Conservation (phyloP, 225 moss, liverwort and hornwort species). For the Marchantia polymorpha region DNA sequence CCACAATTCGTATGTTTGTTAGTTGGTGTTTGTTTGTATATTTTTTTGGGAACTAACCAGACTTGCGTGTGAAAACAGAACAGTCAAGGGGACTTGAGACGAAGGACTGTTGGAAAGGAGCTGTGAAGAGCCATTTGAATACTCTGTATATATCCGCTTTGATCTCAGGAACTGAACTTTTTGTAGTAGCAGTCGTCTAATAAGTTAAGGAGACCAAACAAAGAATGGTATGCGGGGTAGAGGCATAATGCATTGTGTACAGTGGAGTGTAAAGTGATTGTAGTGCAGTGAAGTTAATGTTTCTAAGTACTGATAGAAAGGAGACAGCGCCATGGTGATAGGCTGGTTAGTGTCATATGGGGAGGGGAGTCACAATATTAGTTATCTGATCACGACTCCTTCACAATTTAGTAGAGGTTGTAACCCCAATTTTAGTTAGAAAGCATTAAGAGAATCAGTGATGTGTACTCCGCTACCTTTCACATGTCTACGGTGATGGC, state of each 20-base stretch:
- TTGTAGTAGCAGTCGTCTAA: constrained; percentile 1
- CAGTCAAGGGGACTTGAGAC: neutral
- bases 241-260: neutral
- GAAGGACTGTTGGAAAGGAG: neutral
- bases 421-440: neutral
- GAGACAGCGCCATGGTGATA: neutral
- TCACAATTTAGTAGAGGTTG: neutral
- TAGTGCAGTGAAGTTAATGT: neutral
- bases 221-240: neutral
- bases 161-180: neutral
- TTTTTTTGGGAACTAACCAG: neutral
- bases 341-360: neutral
- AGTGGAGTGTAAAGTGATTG: neutral
- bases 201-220: neutral
- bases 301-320: neutral
- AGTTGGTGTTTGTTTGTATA: neutral
- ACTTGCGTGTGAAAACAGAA: neutral
- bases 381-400: neutral
- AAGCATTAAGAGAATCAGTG: no score
- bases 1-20: no score
- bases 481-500: neutral
- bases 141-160: constrained; percentile 9
- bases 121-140: neutral
- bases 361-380: neutral
- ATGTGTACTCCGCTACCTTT: neutral